These are phyloP conservation scores for Ustilago tritici DNA, from an alignment of 1,284 basidiomycete species.

Conservation along the genomic window DNA sequence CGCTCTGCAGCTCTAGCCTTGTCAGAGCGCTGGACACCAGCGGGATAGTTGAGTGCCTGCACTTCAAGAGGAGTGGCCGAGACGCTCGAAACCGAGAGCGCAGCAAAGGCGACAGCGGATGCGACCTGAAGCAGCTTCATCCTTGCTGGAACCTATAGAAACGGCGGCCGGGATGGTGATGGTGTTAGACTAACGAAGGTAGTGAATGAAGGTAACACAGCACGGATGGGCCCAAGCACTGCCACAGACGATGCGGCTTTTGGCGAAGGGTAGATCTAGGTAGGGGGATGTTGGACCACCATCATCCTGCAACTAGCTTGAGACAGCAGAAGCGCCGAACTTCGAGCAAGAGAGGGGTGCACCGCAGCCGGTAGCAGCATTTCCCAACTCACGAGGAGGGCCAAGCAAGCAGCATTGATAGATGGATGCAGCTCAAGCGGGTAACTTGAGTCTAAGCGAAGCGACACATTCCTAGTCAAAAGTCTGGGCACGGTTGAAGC, in stretches of 20 bases:
- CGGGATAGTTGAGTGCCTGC: constrained; percentile 12
- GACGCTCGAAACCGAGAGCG: constrained; percentile 19
- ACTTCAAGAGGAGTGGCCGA: constrained; percentile 21
- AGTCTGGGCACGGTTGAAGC: neutral
- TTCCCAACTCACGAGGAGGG: neutral
- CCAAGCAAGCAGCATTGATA: neutral
- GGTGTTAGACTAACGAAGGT: neutral
- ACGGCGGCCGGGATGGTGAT: neutral
- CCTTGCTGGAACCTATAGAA: neutral
- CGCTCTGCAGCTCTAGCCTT: constrained; percentile 23
- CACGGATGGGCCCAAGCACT: neutral
- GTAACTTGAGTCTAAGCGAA: neutral
- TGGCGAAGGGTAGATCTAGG: neutral
- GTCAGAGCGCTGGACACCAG: constrained; percentile 27
- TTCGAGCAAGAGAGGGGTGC: neutral
- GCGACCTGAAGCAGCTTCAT: constrained; percentile 25
- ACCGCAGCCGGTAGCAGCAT: neutral
- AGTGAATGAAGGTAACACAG: neutral
- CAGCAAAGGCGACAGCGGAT: constrained; percentile 21
- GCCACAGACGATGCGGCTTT: neutral
- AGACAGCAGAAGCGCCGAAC: neutral
- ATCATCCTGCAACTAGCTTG: neutral
- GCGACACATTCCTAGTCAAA: constrained; percentile 8
- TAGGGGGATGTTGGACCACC: neutral
- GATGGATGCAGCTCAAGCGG: constrained; percentile 4